phyloP scores from a whole-genome alignment of 2,329 filamentous ascomycete species.

The Plectosphaerella cucumerina region DNA sequence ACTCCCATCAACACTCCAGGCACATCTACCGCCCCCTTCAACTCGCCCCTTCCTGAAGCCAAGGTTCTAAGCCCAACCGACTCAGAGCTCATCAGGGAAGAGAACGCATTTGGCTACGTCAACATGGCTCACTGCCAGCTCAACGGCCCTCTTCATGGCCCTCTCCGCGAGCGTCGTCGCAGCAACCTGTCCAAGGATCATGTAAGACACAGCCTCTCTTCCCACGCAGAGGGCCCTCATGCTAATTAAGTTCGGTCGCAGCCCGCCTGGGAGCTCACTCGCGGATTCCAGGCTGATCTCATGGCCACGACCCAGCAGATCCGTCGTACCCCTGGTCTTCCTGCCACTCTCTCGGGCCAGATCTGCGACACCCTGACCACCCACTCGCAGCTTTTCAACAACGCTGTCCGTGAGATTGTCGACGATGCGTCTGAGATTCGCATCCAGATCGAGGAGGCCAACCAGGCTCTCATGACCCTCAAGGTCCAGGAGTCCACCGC shows the following conservation, averaged over 20 bases:
- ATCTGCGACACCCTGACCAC: conserved; percentile 11
- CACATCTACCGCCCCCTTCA: too few relatives aligned
- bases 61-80: too few relatives aligned
- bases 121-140: conserved; percentile 11
- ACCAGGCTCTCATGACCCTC: conserved; percentile 18
- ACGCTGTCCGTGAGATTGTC: conserved; percentile 13
- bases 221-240: background rate
- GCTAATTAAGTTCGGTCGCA: background rate
- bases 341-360: conserved; percentile 10
- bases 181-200: conserved; percentile 10
- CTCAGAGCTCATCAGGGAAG: background rate
- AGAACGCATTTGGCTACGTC: background rate
- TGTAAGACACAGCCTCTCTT: conserved; percentile 6
- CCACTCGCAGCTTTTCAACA: conserved; percentile 24
- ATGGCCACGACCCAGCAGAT: conserved; percentile 14
- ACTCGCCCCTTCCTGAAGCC: too few relatives aligned
- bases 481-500: conserved; percentile 11
- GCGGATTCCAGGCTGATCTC: conserved; percentile 11
- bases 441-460: conserved; percentile 25
- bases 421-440: conserved; percentile 17
- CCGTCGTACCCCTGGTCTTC: conserved; percentile 13
- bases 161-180: conserved; percentile 12
- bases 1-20: too few relatives aligned
- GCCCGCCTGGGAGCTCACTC: conserved; percentile 11
- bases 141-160: conserved; percentile 10